A percentile compares a stretch with the other conserved stretches of the same genome.
Evolutionary conservation across 495 filamentous ascomycete genomes (phyloP).

Genomic region (Lepidopterella palustris): DNA sequence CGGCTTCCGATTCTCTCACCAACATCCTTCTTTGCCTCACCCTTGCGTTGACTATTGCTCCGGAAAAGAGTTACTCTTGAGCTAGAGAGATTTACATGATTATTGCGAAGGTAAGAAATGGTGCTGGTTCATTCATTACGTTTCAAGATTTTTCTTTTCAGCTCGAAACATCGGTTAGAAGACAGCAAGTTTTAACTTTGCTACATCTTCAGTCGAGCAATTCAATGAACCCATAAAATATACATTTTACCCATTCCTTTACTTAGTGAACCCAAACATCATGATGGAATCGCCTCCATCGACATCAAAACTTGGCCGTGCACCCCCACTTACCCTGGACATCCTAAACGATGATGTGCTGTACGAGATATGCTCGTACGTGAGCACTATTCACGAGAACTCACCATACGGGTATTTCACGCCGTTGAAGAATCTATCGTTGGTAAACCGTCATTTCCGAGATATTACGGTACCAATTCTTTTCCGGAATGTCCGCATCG

Average conservation of each 20-base stretch:
- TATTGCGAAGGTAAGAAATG: too few relatives aligned
- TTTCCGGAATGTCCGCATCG: neutral
- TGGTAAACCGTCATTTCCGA: neutral
- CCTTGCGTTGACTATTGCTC: too few relatives aligned
- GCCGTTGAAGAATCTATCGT: neutral
- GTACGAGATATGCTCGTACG: neutral
- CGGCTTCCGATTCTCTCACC: neutral
- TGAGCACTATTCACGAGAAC: neutral
- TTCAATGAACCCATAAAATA: too few relatives aligned
- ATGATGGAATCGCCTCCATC: neutral
- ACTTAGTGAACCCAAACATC: too few relatives aligned
- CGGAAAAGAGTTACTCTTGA: too few relatives aligned
- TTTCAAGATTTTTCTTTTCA: too few relatives aligned
- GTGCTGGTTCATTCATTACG: too few relatives aligned
- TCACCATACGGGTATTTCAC: neutral
- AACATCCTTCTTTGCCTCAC: neutral
- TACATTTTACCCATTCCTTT: too few relatives aligned
- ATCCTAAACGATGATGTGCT: conserved; percentile 2
- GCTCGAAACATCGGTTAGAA: too few relatives aligned
- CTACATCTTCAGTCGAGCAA: too few relatives aligned
- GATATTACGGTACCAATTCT: neutral
- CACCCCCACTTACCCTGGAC: neutral
- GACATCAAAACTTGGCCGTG: neutral
- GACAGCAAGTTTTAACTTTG: too few relatives aligned
- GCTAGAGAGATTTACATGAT: too few relatives aligned